phyloP scores from a whole-genome alignment of 2,329 filamentous ascomycete species.

The Trichocomaceae sp. region DNA sequence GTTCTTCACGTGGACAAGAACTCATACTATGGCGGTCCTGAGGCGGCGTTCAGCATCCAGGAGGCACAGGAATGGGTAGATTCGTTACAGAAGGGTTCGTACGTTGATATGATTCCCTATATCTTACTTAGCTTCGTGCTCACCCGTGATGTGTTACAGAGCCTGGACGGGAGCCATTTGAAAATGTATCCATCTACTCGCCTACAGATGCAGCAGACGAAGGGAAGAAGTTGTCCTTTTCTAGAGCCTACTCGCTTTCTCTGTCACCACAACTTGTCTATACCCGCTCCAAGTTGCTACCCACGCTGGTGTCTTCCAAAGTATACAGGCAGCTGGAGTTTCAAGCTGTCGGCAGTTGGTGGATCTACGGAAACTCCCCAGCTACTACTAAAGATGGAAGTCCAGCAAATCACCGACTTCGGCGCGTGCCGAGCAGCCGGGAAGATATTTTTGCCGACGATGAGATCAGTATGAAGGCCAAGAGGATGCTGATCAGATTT shows the following conservation, averaged over 20 bases:
- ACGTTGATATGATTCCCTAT: not conserved
- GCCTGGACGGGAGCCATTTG: slow-evolving; percentile 30
- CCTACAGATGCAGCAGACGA: slow-evolving; percentile 17
- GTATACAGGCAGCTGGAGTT: slow-evolving; percentile 89
- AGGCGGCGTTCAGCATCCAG: slow-evolving; percentile 77
- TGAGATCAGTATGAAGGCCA: slow-evolving; percentile 68
- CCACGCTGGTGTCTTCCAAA: slow-evolving; percentile 77
- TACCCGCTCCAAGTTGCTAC: slow-evolving; percentile 68
- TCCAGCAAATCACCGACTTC: slow-evolving; percentile 39
- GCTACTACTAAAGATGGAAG: slow-evolving; percentile 10
- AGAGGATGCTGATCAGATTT: slow-evolving; percentile 87
- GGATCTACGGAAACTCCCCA: slow-evolving; percentile 52
- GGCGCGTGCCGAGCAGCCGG: slow-evolving; percentile 75
- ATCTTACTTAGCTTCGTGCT: slow-evolving; percentile 10
- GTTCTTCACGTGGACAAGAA: slow-evolving; percentile 85
- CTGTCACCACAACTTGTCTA: slow-evolving; percentile 84
- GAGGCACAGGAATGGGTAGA: slow-evolving; percentile 72
- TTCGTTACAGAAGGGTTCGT: slow-evolving; percentile 36
- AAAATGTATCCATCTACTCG: slow-evolving; percentile 31
- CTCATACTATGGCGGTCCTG: slow-evolving; percentile 77
- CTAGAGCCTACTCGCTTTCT: slow-evolving; percentile 73
- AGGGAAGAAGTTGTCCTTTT: slow-evolving; percentile 33
- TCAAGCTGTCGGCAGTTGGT: slow-evolving; percentile 87
- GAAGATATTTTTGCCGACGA: slow-evolving; percentile 85
- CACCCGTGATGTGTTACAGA: slow-evolving; percentile 18